Evolutionary conservation across 768 basidiomycete species (phyloP).

Genomic region (Termitomyces sp.): DNA sequence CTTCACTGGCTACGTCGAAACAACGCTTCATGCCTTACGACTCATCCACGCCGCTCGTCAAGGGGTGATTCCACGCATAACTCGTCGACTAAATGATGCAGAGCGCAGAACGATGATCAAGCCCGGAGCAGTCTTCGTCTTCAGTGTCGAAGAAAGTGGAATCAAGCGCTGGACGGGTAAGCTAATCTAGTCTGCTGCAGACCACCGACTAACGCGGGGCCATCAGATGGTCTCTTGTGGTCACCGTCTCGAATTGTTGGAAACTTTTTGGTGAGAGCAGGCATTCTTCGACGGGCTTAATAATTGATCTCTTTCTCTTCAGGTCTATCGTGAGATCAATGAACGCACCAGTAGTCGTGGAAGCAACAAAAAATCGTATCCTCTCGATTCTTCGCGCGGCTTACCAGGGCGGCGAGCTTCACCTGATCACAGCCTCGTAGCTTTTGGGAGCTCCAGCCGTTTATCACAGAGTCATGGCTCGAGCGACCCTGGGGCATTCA

Average conservation of each 20-base stretch:
- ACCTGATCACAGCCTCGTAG: slow-evolving; percentile 35
- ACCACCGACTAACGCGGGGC: slow-evolving; percentile 18
- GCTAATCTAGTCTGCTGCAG: slow-evolving; percentile 16
- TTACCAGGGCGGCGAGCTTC: slow-evolving; percentile 37
- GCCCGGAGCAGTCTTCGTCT: slow-evolving; percentile 78
- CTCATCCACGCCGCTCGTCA: slow-evolving; percentile 81
- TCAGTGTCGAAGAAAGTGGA: slow-evolving; percentile 84
- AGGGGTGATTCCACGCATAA: slow-evolving; percentile 78
- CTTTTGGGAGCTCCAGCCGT: slow-evolving; percentile 32
- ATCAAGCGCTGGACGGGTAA: slow-evolving; percentile 85
- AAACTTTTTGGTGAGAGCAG: slow-evolving; percentile 68
- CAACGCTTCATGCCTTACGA: slow-evolving; percentile 77
- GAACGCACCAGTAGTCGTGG: slow-evolving; percentile 61
- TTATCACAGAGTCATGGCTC: slow-evolving; percentile 30
- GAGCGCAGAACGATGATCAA: slow-evolving; percentile 67
- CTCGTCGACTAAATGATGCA: slow-evolving; percentile 81
- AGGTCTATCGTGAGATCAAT: slow-evolving; percentile 84
- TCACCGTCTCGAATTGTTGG: slow-evolving; percentile 82
- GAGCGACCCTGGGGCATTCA: slow-evolving; percentile 60
- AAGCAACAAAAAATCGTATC: slow-evolving; percentile 48
- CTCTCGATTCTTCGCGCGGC: slow-evolving; percentile 44
- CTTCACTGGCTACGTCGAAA: slow-evolving; percentile 79
- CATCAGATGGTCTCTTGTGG: slow-evolving; percentile 65
- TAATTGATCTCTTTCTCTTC: slow-evolving; percentile 2
- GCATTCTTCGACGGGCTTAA: not conserved